Evolutionary conservation across 495 filamentous ascomycete species (phyloP), one percentile per base, ranked within the genome.

Genomic region (Talaromyces nanjingensis): DNA sequence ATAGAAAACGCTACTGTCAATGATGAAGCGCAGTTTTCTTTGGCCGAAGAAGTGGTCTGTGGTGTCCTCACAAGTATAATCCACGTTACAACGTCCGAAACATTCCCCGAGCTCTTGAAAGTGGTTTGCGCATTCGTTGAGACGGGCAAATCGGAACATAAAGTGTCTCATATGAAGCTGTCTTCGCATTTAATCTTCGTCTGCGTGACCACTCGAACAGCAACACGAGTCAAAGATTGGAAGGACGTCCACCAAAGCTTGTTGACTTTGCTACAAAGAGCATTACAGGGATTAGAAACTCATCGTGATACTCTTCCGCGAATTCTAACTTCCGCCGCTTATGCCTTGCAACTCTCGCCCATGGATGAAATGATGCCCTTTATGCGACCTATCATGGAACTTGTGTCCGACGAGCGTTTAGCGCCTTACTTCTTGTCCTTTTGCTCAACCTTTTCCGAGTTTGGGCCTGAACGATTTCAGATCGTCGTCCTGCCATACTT

Each of bases 1-100:
- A 62, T 92, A 20, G 73, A 80, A 3, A 68, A 69, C 14, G 70
- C 79, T 6, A 76, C 85, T 7, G 80, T 83, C 0, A 75, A 79
- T 7, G 78, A 79, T 20, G 82, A 86, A 61, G 68, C 79, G 14
- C 70, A 72, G 25, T 70, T 71, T 34, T 77, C 76, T 42, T 70
- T 77, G 25, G 73, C 85, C 73, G 74, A 82, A n/a, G 82, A 90
- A 22, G 81, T 96, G 55, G 78, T 89, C 34, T 81, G 79, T 62
- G 94, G 93, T 9, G 83, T 91, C 33, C 73, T 97, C 25, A 85
- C 89, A 33, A 90, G 87, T 68, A 73, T 91, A 39, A 84, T 97
- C 58, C 96, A 98, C 72, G 87, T 93, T 70, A 88, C 90, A 2
- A 88, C 84, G 49, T 68, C 84, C 6, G 87, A 91, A 18, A 91